Base-by-base conservation (phyloP, 1,284 basidiomycete species). In the Cryptococcus sp. region DNA sequence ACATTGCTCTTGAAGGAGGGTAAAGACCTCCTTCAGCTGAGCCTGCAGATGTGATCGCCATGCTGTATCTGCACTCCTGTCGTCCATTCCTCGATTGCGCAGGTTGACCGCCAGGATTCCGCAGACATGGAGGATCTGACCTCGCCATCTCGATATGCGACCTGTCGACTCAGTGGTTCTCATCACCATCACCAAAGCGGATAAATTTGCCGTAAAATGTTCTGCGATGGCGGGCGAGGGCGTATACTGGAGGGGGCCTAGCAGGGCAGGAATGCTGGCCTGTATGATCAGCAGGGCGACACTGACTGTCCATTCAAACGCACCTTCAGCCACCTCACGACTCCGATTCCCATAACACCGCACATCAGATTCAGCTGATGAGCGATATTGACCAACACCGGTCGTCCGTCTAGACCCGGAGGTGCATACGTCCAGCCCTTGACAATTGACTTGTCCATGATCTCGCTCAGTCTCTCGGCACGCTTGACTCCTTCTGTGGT, bases 321-420 rank as follows among this genome's bases (percentile, higher is more conserved):
- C 28, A 72, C 72, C 61, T 74, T 75, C 4, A 73, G 47, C 74
- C 74, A 76, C 23, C 74, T 47, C 2, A 62, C 54, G 16, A 73
- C 68, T 1, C 67, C 72, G 2, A 54, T 50, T 0, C 64, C 70
- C 16, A 73, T 31, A 9, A 61, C 63, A 0, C 48, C 56, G 44
- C 65, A 66, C 21, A 76, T 31, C 14, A 49, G 31, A 53, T 70
- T 68, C 18, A 69, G 43, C 25, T 60, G 57, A 23, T 53, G 39
- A n/a, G 71, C 67, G 18, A 73, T 57, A 41, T 60, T 52, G 0
- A 67, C 55, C 18, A 68, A 45, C 1, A 69, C 63, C 14, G 45
- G 53, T n/a, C 66, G 48, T 3, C 67, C 70, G 23, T 70, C 66
- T n/a, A 53, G 39, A 0, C 70, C 69, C 7, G 59, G 57, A 5